Evolutionary conservation across 2,329 filamentous ascomycete genomes (phyloP), one percentile per base, ranked within the genome.

Genomic region (Coniella vitis): DNA sequence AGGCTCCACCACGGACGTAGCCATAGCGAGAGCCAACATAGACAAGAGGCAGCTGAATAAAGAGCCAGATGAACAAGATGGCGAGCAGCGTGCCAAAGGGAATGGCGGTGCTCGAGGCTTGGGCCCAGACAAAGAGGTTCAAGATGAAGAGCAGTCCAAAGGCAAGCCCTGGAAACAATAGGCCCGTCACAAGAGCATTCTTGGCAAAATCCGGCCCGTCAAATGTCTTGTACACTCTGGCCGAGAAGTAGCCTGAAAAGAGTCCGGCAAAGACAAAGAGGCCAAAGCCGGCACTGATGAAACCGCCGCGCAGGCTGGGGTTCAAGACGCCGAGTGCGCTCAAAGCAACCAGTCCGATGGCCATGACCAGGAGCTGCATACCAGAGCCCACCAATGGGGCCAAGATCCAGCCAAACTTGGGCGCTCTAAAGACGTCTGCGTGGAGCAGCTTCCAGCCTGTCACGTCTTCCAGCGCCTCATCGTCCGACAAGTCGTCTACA

Each of bases 391-490:
- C 74, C 7, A 95, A 70, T 1, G 89, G 88, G 0, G 89, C 87
- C 35, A 95, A 73, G 2, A 95, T 71, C 45, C 81, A 78, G 22
- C 86, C 87, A 55, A 81, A 78, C 3, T 72, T 65, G 1, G 89
- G 89, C 21, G 83, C 73, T 40, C 89, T 79, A 70, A 95, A 95
- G 4, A 94, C 87, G 64, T 95, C 89, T n/a, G 79, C 87, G 60
- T 94, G 87, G 3, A 95, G 74, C 14, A 93, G 72, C 64, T 95
- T 95, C 89, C 89, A 95, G 44, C 89, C 88, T 2, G 86, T 87
- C 22, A 86, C 76, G 57, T 95, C 89, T 59, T 95, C 89, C 7
- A 87, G 64, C 0, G 77, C 68, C 56, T 90, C 86, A 1, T 88
- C 86, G 42, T 89, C 86, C 4, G 79, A 84, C 4, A 74, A 76